Percentiles rank a stretch among this genome's conserved stretches.
phyloP scores from a whole-genome alignment of 192 early-diverging fungal genomes.

The Phlyctochytrium bullatum region DNA sequence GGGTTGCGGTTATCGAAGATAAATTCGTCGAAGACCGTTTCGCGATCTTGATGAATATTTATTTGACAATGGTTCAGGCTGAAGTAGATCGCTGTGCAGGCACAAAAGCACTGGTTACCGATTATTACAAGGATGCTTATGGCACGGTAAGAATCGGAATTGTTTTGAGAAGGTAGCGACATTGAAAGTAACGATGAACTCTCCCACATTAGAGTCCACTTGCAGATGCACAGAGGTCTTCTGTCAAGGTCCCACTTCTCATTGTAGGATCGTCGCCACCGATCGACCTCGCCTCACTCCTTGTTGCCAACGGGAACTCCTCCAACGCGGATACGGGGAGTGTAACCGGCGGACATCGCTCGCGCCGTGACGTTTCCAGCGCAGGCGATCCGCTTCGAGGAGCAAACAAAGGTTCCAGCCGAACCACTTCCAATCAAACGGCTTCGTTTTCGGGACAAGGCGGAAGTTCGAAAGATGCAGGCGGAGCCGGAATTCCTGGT shows the following conservation, averaged over 20 bases:
- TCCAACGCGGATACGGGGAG: conserved; percentile 3
- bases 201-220: conserved; percentile 1
- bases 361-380: conserved; percentile 16
- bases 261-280: conserved; percentile 16
- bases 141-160: conserved; percentile 28
- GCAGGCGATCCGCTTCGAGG: not conserved
- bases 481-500: conserved; percentile 8
- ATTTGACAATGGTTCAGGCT: conserved; percentile 56
- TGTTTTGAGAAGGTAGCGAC: not conserved
- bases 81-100: conserved; percentile 51
- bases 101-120: conserved; percentile 46
- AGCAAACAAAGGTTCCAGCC: not conserved
- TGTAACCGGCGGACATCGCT: not conserved
- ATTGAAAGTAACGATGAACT: not conserved
- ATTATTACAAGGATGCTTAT: conserved; percentile 53
- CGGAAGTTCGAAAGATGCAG: not conserved
- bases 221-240: conserved; percentile 17
- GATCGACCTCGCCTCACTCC: conserved; percentile 30
- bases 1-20: conserved; percentile 52
- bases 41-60: conserved; percentile 48
- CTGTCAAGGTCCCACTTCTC: conserved; percentile 38
- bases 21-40: conserved; percentile 62
- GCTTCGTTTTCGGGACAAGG: conserved; percentile 12
- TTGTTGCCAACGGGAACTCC: conserved; percentile 6
- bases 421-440: not conserved